phyloP scores from a whole-genome alignment of 352 stramenopile species.

The Phytopythium aichiense region DNA sequence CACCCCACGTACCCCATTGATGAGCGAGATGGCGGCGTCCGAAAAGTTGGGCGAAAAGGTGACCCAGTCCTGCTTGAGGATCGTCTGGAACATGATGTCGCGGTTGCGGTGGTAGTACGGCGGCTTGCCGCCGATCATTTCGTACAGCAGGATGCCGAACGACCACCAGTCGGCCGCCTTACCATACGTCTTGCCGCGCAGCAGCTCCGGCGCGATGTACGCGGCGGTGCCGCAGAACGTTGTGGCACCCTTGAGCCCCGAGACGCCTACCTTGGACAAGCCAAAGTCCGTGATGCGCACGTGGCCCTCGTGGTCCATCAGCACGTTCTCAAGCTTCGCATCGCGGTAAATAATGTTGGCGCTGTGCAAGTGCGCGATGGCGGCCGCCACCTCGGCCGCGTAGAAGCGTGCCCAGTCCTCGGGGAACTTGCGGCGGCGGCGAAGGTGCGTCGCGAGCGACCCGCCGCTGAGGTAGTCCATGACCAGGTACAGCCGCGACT shows the following conservation, averaged over 20 bases:
- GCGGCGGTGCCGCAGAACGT: slow-evolving; percentile 93
- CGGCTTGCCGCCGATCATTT: slow-evolving; percentile 93
- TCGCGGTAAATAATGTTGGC: slow-evolving; percentile 96
- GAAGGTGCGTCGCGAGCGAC: slow-evolving; percentile 86
- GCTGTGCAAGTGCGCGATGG: slow-evolving; percentile 90
- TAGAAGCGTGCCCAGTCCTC: slow-evolving; percentile 92
- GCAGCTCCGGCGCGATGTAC: slow-evolving; percentile 91
- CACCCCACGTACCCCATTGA: slow-evolving; percentile 82
- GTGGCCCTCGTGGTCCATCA: slow-evolving; percentile 93
- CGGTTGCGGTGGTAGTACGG: slow-evolving; percentile 90
- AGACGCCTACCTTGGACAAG: slow-evolving; percentile 90
- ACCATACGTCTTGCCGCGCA: slow-evolving; percentile 88
- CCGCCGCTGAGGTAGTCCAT: slow-evolving; percentile 93
- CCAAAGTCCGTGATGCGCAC: slow-evolving; percentile 95
- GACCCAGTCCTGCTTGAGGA: slow-evolving; percentile 91
- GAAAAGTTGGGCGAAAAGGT: slow-evolving; percentile 95
- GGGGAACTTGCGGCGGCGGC: slow-evolving; percentile 85
- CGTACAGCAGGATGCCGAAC: slow-evolving; percentile 93
- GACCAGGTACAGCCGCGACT: slow-evolving; percentile 91
- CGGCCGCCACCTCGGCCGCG: slow-evolving; percentile 91
- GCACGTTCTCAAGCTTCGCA: slow-evolving; percentile 94
- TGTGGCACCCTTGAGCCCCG: slow-evolving; percentile 79
- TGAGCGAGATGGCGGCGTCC: slow-evolving; percentile 82
- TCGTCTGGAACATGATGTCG: slow-evolving; percentile 92
- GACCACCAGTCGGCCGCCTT: slow-evolving; percentile 94